phyloP scores from a whole-genome alignment of 176 grass and related monocot genomes.

The Avena insularis region DNA sequence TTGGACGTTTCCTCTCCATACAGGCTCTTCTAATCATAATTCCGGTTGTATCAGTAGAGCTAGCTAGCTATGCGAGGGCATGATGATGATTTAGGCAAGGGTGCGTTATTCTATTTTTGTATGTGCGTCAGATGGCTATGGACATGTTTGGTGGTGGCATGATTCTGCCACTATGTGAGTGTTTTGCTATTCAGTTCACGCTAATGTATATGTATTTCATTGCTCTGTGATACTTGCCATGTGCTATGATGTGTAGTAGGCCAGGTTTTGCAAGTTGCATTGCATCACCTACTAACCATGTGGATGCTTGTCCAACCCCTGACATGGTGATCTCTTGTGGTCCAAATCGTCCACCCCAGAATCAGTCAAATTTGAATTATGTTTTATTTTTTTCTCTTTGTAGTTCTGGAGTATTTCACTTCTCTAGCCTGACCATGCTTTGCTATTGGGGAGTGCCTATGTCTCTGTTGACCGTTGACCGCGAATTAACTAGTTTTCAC shows the following conservation, averaged over 20 bases:
- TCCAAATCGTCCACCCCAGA: not conserved
- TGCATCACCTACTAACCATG: conserved; percentile 17
- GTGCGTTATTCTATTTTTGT: conserved; percentile 27
- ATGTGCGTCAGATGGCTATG: conserved; percentile 1
- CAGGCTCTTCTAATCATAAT: conserved; percentile 60
- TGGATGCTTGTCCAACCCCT: conserved; percentile 17
- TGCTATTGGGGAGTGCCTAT: not conserved
- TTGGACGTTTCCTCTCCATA: conserved; percentile 68
- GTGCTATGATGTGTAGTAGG: conserved; percentile 3
- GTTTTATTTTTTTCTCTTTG: not conserved
- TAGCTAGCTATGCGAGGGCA: conserved; percentile 16
- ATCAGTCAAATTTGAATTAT: not conserved
- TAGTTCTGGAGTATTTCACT: not conserved
- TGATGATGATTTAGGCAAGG: conserved; percentile 23
- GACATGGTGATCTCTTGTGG: conserved; percentile 14
- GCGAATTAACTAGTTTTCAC: not conserved
- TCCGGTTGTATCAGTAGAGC: not conserved
- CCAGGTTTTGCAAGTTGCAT: conserved; percentile 15
- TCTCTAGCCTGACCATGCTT: not conserved
- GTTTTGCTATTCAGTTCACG: not conserved
- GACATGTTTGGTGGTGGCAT: conserved; percentile 34
- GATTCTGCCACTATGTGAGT: conserved; percentile 17
- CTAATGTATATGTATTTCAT: conserved; percentile 6
- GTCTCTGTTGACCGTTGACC: not conserved
- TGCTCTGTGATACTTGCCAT: conserved; percentile 4